phyloP scores from a whole-genome alignment of 2,329 filamentous ascomycete species.

The Nothophaeocryptopus gaeumannii region DNA sequence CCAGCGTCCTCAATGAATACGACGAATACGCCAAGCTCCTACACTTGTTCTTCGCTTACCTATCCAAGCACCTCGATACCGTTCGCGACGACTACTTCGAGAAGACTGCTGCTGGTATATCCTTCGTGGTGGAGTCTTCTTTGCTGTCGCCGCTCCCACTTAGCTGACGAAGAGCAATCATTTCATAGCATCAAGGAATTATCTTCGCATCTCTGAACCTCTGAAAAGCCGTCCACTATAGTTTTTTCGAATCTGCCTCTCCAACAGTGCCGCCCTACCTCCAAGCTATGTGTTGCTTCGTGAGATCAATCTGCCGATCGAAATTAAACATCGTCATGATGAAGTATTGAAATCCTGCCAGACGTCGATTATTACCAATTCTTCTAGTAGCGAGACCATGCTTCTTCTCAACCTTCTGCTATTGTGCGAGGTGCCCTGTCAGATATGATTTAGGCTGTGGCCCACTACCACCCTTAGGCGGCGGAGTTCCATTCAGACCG shows the following conservation, averaged over 20 bases:
- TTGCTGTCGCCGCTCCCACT: slow-evolving; percentile 5
- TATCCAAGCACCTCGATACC: slow-evolving; percentile 6
- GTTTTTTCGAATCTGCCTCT: slow-evolving; percentile 26
- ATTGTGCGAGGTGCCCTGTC: slow-evolving; percentile 33
- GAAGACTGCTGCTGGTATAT: slow-evolving; percentile 17
- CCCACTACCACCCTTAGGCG: slow-evolving; percentile 22
- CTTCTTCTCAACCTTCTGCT: slow-evolving; percentile 35
- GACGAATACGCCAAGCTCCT: slow-evolving; percentile 16
- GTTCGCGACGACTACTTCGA: slow-evolving; percentile 13
- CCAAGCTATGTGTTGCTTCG: slow-evolving; percentile 41
- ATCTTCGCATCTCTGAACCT: slow-evolving; percentile 45
- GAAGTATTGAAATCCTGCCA: slow-evolving; percentile 43
- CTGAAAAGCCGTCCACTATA: slow-evolving; percentile 47
- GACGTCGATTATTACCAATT: slow-evolving; percentile 38
- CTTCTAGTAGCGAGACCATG: slow-evolving; percentile 40
- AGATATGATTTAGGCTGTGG: slow-evolving; percentile 31
- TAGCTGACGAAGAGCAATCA: slow-evolving; percentile 2
- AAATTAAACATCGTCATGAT: slow-evolving; percentile 46
- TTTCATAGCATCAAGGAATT: slow-evolving; percentile 33
- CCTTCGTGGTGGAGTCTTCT: slow-evolving; percentile 14
- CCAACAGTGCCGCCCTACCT: slow-evolving; percentile 14
- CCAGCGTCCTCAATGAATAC: slow-evolving; percentile 14
- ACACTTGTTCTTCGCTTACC: slow-evolving; percentile 21
- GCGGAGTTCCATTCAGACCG: slow-evolving; percentile 24
- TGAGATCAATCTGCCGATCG: slow-evolving; percentile 47